Evolutionary conservation across 805 yeast genomes (phyloP).

Genomic region (Saccharomycopsis sp.): DNA sequence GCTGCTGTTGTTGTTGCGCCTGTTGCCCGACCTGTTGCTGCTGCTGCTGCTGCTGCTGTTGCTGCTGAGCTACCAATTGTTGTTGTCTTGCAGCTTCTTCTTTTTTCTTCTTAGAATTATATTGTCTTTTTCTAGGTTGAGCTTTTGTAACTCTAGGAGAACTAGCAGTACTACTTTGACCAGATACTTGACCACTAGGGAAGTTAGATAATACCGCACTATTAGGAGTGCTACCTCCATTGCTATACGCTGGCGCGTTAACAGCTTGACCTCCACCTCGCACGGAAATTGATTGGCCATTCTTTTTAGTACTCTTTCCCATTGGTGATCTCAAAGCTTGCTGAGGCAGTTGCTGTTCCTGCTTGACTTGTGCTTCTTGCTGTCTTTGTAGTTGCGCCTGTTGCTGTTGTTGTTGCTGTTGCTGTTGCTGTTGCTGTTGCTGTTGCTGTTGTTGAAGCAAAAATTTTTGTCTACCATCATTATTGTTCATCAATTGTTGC

Average conservation of each 20-base stretch:
- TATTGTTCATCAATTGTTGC: slow-evolving; percentile 14
- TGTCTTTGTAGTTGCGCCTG: slow-evolving; percentile 21
- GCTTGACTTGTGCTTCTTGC: too few relatives aligned
- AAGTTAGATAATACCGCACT: background rate
- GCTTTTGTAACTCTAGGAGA: slow-evolving; percentile 17
- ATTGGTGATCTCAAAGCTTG: background rate
- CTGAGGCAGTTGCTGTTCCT: slow-evolving; percentile 10
- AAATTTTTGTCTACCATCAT: background rate
- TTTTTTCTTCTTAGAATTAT: slow-evolving; percentile 17
- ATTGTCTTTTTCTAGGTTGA: slow-evolving; percentile 13
- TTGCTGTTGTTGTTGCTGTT: slow-evolving; percentile 27
- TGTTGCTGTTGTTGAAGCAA: slow-evolving; percentile 21
- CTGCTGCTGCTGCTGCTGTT: slow-evolving; percentile 4
- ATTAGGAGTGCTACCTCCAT: background rate
- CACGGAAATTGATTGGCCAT: background rate
- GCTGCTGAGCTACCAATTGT: too few relatives aligned
- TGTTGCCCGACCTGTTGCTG: slow-evolving; percentile 2
- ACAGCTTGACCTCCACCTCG: slow-evolving; percentile 7
- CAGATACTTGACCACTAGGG: slow-evolving; percentile 5
- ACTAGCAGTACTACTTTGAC: slow-evolving; percentile 14
- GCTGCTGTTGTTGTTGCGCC: slow-evolving; percentile 7
- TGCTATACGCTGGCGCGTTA: slow-evolving; percentile 1
- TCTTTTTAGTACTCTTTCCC: slow-evolving; percentile 11
- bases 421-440: slow-evolving; percentile 27
- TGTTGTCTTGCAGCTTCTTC: slow-evolving; percentile 9